These are phyloP conservation scores for Thamnidium elegans DNA, from an alignment of 192 early-diverging fungal species.

Conservation along the genomic window DNA sequence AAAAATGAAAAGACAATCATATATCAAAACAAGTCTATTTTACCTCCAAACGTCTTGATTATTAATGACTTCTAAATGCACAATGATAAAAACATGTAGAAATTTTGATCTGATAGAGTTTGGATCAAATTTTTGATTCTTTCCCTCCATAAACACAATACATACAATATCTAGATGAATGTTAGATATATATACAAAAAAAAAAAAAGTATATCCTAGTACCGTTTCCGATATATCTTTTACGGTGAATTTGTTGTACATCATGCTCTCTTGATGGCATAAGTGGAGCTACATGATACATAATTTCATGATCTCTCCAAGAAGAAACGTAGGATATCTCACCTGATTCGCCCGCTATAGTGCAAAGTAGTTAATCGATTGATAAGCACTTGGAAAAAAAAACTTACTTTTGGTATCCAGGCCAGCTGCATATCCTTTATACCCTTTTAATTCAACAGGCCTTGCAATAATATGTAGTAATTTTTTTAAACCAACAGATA, in stretches of 20 bases:
- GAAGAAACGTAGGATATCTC: constrained; percentile 66
- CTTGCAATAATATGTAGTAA: constrained; percentile 70
- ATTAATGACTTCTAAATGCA: constrained; percentile 30
- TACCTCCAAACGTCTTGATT: constrained; percentile 33
- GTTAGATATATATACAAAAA: not conserved
- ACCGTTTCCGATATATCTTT: constrained; percentile 60
- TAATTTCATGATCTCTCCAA: constrained; percentile 77
- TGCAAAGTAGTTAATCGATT: not conserved
- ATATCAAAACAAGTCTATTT: not conserved
- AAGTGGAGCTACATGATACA: constrained; percentile 78
- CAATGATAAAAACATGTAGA: constrained; percentile 51
- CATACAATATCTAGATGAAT: constrained; percentile 50
- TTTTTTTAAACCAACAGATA: constrained; percentile 50
- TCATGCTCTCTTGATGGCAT: constrained; percentile 64
- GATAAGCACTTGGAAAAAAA: not conserved
- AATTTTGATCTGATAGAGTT: constrained; percentile 51
- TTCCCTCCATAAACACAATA: constrained; percentile 53
- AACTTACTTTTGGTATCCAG: constrained; percentile 66
- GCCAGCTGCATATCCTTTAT: constrained; percentile 74
- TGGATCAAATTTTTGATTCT: constrained; percentile 41
- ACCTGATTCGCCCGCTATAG: constrained; percentile 63
- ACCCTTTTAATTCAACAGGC: constrained; percentile 67
- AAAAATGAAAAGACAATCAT: not conserved
- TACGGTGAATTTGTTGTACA: constrained; percentile 64
- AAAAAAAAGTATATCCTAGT: not conserved